Conservation (phyloP, 2,329 filamentous ascomycete species). For the Setomelanomma holmii region DNA sequence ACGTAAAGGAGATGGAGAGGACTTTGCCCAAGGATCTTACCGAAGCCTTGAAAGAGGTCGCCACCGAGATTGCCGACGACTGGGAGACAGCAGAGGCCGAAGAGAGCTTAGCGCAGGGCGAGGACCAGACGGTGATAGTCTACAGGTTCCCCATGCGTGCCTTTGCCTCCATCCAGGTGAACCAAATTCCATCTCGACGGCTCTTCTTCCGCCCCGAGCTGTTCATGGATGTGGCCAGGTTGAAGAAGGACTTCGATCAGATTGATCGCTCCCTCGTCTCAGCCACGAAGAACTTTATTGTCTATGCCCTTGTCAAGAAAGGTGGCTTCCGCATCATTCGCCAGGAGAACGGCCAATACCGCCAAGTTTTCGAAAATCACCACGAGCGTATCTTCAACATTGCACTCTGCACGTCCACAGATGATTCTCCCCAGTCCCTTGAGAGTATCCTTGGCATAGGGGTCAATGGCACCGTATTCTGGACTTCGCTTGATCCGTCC, state of each 20-base stretch:
- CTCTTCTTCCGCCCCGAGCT: slow-evolving; percentile 76
- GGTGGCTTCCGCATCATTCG: slow-evolving; percentile 92
- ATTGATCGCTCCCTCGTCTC: slow-evolving; percentile 92
- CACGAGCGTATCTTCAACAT: slow-evolving; percentile 96
- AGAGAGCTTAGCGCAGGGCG: slow-evolving; percentile 72
- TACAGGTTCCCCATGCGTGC: slow-evolving; percentile 97
- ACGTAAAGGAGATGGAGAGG: slow-evolving; percentile 62
- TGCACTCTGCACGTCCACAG: slow-evolving; percentile 73
- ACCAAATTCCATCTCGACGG: slow-evolving; percentile 61
- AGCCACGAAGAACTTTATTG: slow-evolving; percentile 88
- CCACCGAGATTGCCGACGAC: slow-evolving; percentile 74
- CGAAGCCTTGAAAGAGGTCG: slow-evolving; percentile 64
- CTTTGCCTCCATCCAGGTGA: slow-evolving; percentile 86
- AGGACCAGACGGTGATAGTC: slow-evolving; percentile 74
- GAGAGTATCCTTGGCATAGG: slow-evolving; percentile 92
- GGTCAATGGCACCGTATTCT: slow-evolving; percentile 96
- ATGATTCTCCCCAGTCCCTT: slow-evolving; percentile 50
- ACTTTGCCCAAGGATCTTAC: slow-evolving; percentile 60
- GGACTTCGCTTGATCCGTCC: slow-evolving; percentile 70
- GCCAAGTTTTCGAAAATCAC: slow-evolving; percentile 88
- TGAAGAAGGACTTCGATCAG: slow-evolving; percentile 98
- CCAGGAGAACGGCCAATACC: slow-evolving; percentile 90
- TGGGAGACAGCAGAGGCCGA: slow-evolving; percentile 88
- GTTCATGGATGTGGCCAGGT: slow-evolving; percentile 88
- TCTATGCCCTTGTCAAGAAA: slow-evolving; percentile 92